phyloP scores from a whole-genome alignment of 352 stramenopile genomes.

The Saprolegnia parasitica region DNA sequence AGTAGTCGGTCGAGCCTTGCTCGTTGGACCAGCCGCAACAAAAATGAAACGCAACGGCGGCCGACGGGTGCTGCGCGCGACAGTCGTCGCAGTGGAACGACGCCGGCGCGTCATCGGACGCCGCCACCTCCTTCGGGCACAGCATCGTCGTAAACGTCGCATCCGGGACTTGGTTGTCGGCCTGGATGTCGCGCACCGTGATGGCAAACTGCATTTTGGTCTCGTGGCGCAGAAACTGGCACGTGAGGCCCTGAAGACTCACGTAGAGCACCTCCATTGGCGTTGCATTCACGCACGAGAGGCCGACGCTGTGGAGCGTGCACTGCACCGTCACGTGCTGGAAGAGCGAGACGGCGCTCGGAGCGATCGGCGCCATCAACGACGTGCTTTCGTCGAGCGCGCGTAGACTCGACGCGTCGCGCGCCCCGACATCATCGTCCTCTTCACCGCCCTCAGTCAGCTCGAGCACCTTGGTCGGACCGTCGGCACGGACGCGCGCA shows the following conservation, averaged over 20 bases:
- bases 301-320: slow-evolving; percentile 46
- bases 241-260: slow-evolving; percentile 73
- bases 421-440: slow-evolving; percentile 78
- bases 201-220: slow-evolving; percentile 82
- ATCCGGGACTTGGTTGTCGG: slow-evolving; percentile 83
- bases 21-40: slow-evolving; percentile 88
- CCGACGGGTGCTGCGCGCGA: slow-evolving; percentile 53
- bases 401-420: background rate
- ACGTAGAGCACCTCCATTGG: slow-evolving; percentile 84
- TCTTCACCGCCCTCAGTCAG: slow-evolving; percentile 84
- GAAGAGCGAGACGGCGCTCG: background rate
- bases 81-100: slow-evolving; percentile 80
- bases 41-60: slow-evolving; percentile 78
- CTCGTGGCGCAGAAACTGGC: slow-evolving; percentile 70
- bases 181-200: slow-evolving; percentile 79
- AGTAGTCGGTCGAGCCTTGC: slow-evolving; percentile 84
- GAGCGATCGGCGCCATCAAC: background rate
- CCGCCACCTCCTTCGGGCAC: slow-evolving; percentile 40
- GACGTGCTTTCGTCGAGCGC: slow-evolving; percentile 3
- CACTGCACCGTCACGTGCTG: slow-evolving; percentile 57
- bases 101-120: slow-evolving; percentile 27
- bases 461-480: slow-evolving; percentile 88
- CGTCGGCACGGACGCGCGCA: slow-evolving; percentile 79
- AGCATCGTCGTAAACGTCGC: slow-evolving; percentile 81
- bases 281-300: slow-evolving; percentile 84